These are phyloP conservation scores for Colletotrichum falcatum DNA, from an alignment of 2,329 filamentous ascomycete species.

Conservation along the genomic window DNA sequence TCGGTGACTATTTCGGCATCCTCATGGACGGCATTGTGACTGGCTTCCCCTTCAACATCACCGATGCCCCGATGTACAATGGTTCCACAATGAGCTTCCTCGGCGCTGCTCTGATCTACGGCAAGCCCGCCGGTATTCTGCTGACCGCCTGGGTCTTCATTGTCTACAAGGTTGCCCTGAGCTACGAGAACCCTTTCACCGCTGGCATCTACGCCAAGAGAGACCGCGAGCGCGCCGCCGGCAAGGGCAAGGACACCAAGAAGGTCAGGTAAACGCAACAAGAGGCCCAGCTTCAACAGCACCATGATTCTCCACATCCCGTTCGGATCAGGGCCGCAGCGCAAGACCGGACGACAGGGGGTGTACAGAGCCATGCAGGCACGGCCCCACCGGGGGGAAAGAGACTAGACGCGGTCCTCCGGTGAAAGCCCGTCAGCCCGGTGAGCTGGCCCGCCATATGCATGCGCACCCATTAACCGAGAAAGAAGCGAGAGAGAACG, in stretches of 20 bases:
- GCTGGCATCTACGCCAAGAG: conserved; percentile 91
- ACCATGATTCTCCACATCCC: conserved; percentile 19
- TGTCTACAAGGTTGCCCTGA: conserved; percentile 84
- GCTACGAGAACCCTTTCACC: conserved; percentile 95
- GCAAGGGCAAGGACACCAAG: conserved; percentile 58
- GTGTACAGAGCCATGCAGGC: conserved; percentile 33
- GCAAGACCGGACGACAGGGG: conserved; percentile 36
- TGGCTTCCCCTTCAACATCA: conserved; percentile 95
- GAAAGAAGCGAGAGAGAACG: background rate
- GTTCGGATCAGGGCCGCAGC: conserved; percentile 32
- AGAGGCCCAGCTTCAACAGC: conserved; percentile 42
- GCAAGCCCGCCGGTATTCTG: conserved; percentile 86
- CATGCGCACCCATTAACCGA: background rate
- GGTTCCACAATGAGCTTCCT: conserved; percentile 94
- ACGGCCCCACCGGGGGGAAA: conserved; percentile 15
- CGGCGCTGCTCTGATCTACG: conserved; percentile 85
- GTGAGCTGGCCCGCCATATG: conserved; percentile 27
- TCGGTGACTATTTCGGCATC: conserved; percentile 99
- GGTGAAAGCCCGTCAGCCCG: conserved; percentile 30
- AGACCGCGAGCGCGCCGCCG: conserved; percentile 67
- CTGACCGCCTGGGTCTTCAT: conserved; percentile 80
- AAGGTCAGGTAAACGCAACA: conserved; percentile 60
- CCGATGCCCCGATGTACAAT: conserved; percentile 94
- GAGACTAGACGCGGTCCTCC: conserved; percentile 16
- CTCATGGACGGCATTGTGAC: conserved; percentile 96